Evolutionary conservation across 1,284 basidiomycete species (phyloP), one percentile per base, ranked within the genome.

Genomic region (Vanrija pseudolonga): DNA sequence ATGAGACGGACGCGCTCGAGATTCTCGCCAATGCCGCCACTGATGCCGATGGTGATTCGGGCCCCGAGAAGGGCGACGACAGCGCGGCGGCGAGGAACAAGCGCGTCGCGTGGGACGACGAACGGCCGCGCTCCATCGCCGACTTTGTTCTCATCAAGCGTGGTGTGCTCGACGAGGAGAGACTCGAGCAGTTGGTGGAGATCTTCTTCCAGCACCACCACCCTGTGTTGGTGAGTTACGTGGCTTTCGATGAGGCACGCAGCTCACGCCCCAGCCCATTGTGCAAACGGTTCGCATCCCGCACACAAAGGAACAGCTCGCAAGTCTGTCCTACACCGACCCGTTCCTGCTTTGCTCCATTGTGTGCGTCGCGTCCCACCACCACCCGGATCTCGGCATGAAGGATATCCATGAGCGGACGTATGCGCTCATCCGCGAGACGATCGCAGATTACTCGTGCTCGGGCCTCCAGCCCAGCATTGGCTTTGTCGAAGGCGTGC

Each of bases 1-100:
- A 77, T 49, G 76, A 77, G 63, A 73, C 70, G 51, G 76, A 77
- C 51, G 76, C 76, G 5, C 60, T 77, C 28, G 70, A 73, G 48
- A 74, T 77, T 12, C 62, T 77, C 23, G 76, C 75, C 23, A 67
- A 73, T 57, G 75, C 76, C 0, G 74, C 74, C 3, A 73, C 70
- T 2, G 70, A 70, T 40, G 64, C 52, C 6, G 57, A 61, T 38
- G 60, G 47, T 7, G 52, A 63, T 3, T 23, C 43, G 5, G 41
- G 40, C 11, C 60, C 64, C 2, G 51, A 53, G 3, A 64, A 62
- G 57, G 56, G 61, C 28, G 50, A 17, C 9, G 50, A 36, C n/a
- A 43, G 38, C 3, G 32, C 26, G 6, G 22, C 22, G 17, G 49
- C 36, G 28, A 22, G 18, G 37, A 41, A 26, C 39, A 57, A 60